Base-by-base conservation (phyloP, 495 filamentous ascomycete genomes). In the Penicillium malachiteum region DNA sequence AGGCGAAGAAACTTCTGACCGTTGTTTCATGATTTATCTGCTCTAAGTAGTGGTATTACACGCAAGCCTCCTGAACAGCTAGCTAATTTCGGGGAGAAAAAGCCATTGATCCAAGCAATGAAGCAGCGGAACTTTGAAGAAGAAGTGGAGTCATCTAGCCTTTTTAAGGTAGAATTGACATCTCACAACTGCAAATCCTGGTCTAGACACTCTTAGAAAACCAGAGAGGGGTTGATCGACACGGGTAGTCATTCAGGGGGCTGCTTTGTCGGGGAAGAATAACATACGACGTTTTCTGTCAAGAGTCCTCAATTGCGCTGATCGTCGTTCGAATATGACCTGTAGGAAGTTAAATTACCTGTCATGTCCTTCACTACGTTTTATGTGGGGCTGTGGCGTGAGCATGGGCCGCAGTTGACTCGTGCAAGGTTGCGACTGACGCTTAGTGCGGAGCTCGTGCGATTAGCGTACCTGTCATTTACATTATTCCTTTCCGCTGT, bases 331-430 rank as follows among this genome's bases (percentile, higher is more conserved):
- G 12, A 32, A 46, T 32, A 14, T n/a, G 43, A 46, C 26, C 18
- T 46, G 26, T 46, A 30, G 26, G 30, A 46, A 46, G 43, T 46
- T 16, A 46, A 46, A n/a, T 30, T 14, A 46, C 21, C 43, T 46
- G 43, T 46, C 43, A 46, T 33, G 43, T 30, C 43, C 12, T 18
- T 46, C 18, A 26, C 6, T 4, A 3, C 13, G 12, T 2, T 32
- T 10, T 13, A 31, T 46, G 43, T 46, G 43, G 43, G 43, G 18
- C 43, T 30, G 43, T 46, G 43, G 43, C 43, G 43, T 46, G 26
- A 26, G 26, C 26, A 31, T 14, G 43, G 43, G 13, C 26, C 11
- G 3, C 21, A n/a, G 26, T 32, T 31, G 43, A 46, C 43, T 46
- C 43, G 43, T 46, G 43, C 10, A 11, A 32, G 43, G 31, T 12